A percentile compares a stretch with the other conserved stretches of the same genome.
Evolutionary conservation across 2,329 filamentous ascomycete genomes (phyloP).

Genomic region (Annulohypoxylon truncatum): DNA sequence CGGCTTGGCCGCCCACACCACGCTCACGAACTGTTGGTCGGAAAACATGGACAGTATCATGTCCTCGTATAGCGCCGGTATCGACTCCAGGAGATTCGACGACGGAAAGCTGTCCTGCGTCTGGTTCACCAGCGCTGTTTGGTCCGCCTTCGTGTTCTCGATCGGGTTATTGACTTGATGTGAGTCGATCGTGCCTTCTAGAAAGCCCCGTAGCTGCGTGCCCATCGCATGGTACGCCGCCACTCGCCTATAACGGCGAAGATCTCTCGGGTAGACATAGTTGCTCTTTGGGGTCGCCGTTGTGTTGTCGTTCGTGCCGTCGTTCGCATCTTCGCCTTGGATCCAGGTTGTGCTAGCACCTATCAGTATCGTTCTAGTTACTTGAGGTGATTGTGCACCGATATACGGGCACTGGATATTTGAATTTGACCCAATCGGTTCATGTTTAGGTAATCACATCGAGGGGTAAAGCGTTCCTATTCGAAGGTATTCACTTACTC

Average conservation of each 20-base stretch:
- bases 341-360: constrained; percentile 48
- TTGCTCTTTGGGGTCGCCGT: constrained; percentile 49
- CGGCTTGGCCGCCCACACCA: constrained; percentile 52
- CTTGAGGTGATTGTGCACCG: not conserved
- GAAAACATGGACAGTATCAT: constrained; percentile 53
- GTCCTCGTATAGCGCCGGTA: constrained; percentile 54
- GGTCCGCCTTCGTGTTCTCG: constrained; percentile 52
- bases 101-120: constrained; percentile 50
- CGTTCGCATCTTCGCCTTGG: constrained; percentile 44
- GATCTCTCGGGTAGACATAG: constrained; percentile 48
- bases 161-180: constrained; percentile 43
- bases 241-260: constrained; percentile 48
- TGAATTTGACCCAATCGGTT: too few relatives aligned
- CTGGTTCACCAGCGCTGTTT: constrained; percentile 57
- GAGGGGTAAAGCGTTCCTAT: not conserved
- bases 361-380: constrained; percentile 13
- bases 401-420: not conserved
- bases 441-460: not conserved
- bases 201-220: constrained; percentile 47
- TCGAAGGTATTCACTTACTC: constrained; percentile 39
- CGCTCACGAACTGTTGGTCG: constrained; percentile 52
- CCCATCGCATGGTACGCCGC: constrained; percentile 54
- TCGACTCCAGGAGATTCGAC: constrained; percentile 43
- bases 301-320: constrained; percentile 54
- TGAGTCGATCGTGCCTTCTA: constrained; percentile 51